These are phyloP conservation scores for Caryopteris hybrid DNA, from an alignment of 305 asterid species.

Conservation along the genomic window DNA sequence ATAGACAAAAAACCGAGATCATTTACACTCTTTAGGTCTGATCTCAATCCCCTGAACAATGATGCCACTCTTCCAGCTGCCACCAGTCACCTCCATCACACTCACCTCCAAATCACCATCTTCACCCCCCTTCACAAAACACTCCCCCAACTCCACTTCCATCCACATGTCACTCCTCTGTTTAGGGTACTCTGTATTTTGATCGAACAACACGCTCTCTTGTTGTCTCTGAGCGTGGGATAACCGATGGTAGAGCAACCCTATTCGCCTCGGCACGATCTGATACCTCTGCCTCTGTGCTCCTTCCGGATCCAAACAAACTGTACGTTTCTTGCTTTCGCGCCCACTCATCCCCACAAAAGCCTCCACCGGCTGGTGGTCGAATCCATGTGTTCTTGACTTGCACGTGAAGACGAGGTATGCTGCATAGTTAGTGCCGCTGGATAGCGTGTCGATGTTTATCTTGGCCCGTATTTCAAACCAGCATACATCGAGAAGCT, in stretches of 20 bases:
- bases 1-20: neutral
- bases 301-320: constrained; percentile 50
- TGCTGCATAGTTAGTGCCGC: constrained; percentile 61
- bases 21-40: constrained; percentile 49
- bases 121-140: constrained; percentile 34
- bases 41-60: constrained; percentile 73
- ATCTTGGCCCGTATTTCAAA: constrained; percentile 59
- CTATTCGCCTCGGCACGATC: constrained; percentile 18
- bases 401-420: constrained; percentile 52
- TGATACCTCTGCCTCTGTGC: constrained; percentile 27
- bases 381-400: constrained; percentile 42
- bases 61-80: constrained; percentile 67
- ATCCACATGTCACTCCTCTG: constrained; percentile 63
- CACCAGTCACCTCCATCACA: constrained; percentile 42
- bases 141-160: constrained; percentile 73
- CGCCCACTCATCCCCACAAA: constrained; percentile 37
- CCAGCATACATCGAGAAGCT: constrained; percentile 81
- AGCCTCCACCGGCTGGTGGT: constrained; percentile 35
- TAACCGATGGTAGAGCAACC: constrained; percentile 17
- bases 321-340: constrained; percentile 21
- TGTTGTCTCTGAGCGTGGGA: constrained; percentile 10
- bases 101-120: constrained; percentile 47
- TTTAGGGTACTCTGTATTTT: constrained; percentile 21
- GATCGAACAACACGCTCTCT: neutral
- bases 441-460: constrained; percentile 42